These are phyloP conservation scores for Tetracladium marchalianum DNA, from an alignment of 495 filamentous ascomycete genomes.

Conservation along the genomic window DNA sequence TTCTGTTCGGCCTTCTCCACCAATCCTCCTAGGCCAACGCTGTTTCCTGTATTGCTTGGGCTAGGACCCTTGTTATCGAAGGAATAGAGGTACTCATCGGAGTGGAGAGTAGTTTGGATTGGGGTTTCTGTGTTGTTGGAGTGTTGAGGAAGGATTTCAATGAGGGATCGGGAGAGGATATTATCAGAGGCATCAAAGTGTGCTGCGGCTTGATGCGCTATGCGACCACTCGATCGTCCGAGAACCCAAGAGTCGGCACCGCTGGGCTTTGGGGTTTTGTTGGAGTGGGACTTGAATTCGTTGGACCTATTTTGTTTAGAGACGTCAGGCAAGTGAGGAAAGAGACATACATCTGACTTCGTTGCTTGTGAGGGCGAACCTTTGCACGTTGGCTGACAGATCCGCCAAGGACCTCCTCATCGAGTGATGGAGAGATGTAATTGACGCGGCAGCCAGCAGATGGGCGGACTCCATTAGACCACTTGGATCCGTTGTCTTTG, in stretches of 20 bases:
- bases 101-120: conserved; percentile 14
- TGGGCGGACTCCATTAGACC: conserved; percentile 11
- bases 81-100: conserved; percentile 11
- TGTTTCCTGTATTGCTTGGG: conserved; percentile 10
- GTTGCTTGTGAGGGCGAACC: neutral
- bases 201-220: conserved; percentile 10
- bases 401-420: neutral
- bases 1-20: conserved; percentile 20
- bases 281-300: conserved; percentile 11
- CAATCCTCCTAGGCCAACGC: conserved; percentile 12
- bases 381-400: neutral
- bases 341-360: neutral
- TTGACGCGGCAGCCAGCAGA: neutral
- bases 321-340: no score
- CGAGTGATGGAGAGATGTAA: neutral
- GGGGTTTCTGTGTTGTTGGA: conserved; percentile 12
- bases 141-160: conserved; percentile 17
- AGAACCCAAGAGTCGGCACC: neutral
- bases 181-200: conserved; percentile 9
- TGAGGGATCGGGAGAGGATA: conserved; percentile 16
- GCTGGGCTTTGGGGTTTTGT: conserved; percentile 15
- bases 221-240: neutral
- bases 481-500: conserved; percentile 18
- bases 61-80: conserved; percentile 16
- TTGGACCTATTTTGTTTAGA: neutral